Base-by-base conservation (phyloP, 495 filamentous ascomycete species). In the Xylaria scruposa region DNA sequence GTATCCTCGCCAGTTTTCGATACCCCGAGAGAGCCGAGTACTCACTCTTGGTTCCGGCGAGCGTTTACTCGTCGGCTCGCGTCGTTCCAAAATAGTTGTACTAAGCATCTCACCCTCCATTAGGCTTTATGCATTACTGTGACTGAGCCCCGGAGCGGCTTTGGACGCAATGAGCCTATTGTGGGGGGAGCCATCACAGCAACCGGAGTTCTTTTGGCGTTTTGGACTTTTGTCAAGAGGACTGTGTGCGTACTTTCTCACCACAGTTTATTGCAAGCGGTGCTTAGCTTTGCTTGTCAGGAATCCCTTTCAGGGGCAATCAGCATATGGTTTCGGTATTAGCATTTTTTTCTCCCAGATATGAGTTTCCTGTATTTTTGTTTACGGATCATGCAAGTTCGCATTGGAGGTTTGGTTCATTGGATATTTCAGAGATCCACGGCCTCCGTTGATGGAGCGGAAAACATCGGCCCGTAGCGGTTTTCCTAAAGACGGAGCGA, bases 131-230 rank as follows among this genome's bases (percentile, higher is more conserved):
- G 70, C 69, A 70, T 75, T 75, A 72, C 70, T 75, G 70, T 75
- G 47, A 76, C 70, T 70, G 53, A 56, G 58, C 68, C 64, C 59
- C 47, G 38, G 59, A 42, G 38, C 47, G 33, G 64, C 36, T 70
- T 56, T 26, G 33, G 26, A 63, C 9, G 44, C 61, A 40, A 40
- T 56, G 38, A 21, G 24, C 68, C 59, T 49, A 46, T 36, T 49
- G 7, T 46, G 70, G 67, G 75, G 29, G 67, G 68, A 71, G 68
- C 56, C 71, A 68, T 74, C 67, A 61, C 75, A 64, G 69, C 64
- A 65, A 72, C 46, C 71, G 75, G 77, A 77, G 77, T 77, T 79
- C 73, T 73, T 76, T 79, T 62, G 77, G 77, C 75, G 77, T 79
- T 79, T 75, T 54, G 68, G 54, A 40, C 73, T 74, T 42, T 53